These are phyloP conservation scores for Peronospora destructor DNA, from an alignment of 352 stramenopile genomes.

Conservation along the genomic window DNA sequence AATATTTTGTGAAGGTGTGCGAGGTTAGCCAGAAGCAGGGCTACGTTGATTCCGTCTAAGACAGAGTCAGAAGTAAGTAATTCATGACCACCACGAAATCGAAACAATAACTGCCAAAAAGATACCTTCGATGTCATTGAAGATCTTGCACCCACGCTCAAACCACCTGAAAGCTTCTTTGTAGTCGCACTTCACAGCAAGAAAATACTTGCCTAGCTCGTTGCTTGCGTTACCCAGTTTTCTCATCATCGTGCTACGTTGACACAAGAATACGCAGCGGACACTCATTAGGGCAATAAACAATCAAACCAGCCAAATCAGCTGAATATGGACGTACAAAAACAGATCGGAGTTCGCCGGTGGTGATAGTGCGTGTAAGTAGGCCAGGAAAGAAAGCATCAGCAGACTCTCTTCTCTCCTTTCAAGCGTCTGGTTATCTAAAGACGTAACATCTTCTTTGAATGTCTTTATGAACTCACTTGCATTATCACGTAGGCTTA, in stretches of 20 bases:
- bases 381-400: constrained; percentile 54
- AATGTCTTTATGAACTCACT: constrained; percentile 14
- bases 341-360: constrained; percentile 69
- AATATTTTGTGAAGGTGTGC: constrained; percentile 84
- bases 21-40: constrained; percentile 70
- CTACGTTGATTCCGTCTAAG: constrained; percentile 72
- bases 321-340: constrained; percentile 48
- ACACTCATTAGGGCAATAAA: constrained; percentile 6
- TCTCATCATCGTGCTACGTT: constrained; percentile 71
- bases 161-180: constrained; percentile 70
- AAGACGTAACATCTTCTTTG: constrained; percentile 1
- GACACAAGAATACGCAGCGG: constrained; percentile 10
- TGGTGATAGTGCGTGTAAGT: constrained; percentile 54
- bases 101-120: background rate
- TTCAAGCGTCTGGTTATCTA: constrained; percentile 4
- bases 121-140: constrained; percentile 74
- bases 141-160: constrained; percentile 69
- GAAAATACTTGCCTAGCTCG: constrained; percentile 70
- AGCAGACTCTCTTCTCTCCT: constrained; percentile 32
- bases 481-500: constrained; percentile 5
- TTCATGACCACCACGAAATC: constrained; percentile 1
- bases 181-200: constrained; percentile 38
- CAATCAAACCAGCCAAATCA: background rate
- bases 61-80: background rate
- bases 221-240: constrained; percentile 84